Evolutionary conservation across 1,284 basidiomycete species (phyloP).

Genomic region (Inonotus obliquus): DNA sequence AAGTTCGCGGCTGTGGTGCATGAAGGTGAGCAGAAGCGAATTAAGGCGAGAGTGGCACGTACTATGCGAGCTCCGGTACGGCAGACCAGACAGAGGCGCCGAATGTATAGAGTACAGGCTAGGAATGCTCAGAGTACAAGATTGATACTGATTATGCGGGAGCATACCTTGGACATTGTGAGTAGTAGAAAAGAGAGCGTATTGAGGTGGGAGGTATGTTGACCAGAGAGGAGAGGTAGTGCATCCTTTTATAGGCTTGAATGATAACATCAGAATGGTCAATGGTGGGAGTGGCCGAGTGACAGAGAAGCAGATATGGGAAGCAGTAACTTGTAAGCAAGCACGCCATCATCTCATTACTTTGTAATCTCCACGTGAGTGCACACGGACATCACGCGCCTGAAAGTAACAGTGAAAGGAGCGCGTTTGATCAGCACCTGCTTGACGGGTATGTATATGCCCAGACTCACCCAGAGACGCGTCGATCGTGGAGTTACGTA

Average conservation of each 20-base stretch:
- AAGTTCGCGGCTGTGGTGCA: constrained; percentile 36
- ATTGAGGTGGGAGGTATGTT: neutral
- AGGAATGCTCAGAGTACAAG: neutral
- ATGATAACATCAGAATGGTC: neutral
- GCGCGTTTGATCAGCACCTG: no score
- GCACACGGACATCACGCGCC: neutral
- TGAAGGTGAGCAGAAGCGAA: neutral
- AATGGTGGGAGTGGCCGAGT: neutral
- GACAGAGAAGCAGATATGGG: neutral
- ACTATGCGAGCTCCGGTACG: constrained; percentile 47
- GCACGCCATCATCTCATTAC: neutral
- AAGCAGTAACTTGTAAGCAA: neutral
- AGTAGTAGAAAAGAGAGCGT: neutral
- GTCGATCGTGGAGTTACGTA: neutral
- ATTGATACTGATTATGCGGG: neutral
- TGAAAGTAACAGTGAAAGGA: no score
- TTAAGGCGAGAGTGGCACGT: neutral
- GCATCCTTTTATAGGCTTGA: neutral
- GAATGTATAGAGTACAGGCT: constrained; percentile 39
- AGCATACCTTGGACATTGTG: neutral
- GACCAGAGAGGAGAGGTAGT: neutral
- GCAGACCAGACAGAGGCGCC: constrained; percentile 45
- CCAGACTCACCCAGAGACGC: neutral
- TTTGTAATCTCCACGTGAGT: neutral
- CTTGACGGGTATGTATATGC: no score